A percentile compares a stretch with the other conserved stretches of the same genome.
Evolutionary conservation across 805 yeast genomes (phyloP).

Genomic region (Groenewaldozyma salmanticensis): DNA sequence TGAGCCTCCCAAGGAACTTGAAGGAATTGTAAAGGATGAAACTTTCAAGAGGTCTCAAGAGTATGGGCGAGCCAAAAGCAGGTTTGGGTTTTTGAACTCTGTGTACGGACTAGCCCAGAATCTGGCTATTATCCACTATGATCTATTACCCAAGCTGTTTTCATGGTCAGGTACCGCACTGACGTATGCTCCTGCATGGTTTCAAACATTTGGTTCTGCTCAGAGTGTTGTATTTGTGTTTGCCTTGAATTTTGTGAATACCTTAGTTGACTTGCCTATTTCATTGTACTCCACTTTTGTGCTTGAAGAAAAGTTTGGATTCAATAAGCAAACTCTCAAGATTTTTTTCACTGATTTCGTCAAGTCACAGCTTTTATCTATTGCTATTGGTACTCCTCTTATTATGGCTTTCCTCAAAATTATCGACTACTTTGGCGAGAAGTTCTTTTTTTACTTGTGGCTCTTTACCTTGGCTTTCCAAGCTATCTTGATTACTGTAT

Average conservation of each 20-base stretch:
- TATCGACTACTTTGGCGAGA: constrained; percentile 67
- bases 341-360: constrained; percentile 67
- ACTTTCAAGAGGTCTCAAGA: constrained; percentile 69
- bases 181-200: constrained; percentile 27
- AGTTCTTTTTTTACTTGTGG: constrained; percentile 74
- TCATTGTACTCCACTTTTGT: constrained; percentile 74
- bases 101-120: constrained; percentile 46
- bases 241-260: constrained; percentile 39
- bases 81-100: constrained; percentile 51
- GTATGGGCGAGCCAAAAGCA: constrained; percentile 71
- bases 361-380: constrained; percentile 46
- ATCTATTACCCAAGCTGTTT: constrained; percentile 61
- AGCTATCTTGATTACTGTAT: constrained; percentile 61
- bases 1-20: constrained; percentile 59
- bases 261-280: constrained; percentile 54
- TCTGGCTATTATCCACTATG: constrained; percentile 46
- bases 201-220: constrained; percentile 44
- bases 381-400: constrained; percentile 61
- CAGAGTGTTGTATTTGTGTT: constrained; percentile 62
- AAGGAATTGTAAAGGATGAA: constrained; percentile 57
- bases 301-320: constrained; percentile 86
- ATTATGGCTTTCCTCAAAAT: constrained; percentile 70
- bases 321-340: constrained; percentile 70
- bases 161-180: constrained; percentile 31
- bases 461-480: constrained; percentile 61